Conservation (phyloP, 805 yeast species). For the Candida andamanensis region DNA sequence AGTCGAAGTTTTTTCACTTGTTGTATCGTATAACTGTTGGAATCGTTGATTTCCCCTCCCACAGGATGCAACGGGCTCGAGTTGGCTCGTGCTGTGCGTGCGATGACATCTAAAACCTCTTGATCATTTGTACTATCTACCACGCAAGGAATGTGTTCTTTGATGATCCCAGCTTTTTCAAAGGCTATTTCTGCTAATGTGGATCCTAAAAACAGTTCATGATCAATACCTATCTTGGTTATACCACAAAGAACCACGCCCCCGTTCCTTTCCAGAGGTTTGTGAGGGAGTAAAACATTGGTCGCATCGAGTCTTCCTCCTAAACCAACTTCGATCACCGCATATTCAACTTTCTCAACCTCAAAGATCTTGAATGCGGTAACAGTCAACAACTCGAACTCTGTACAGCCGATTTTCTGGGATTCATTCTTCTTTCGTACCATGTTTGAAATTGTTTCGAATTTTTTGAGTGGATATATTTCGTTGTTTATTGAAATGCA, state of each 20-base stretch:
- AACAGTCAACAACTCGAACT: slow-evolving; percentile 82
- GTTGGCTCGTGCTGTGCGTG: slow-evolving; percentile 25
- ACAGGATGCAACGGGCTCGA: slow-evolving; percentile 25
- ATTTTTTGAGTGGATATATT: slow-evolving; percentile 46
- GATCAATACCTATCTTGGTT: slow-evolving; percentile 84
- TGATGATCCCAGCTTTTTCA: slow-evolving; percentile 86
- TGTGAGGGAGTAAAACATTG: slow-evolving; percentile 48
- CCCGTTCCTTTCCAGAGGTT: too few relatives aligned
- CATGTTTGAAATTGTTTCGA: slow-evolving; percentile 36
- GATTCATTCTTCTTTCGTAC: slow-evolving; percentile 39
- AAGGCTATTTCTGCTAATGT: slow-evolving; percentile 60
- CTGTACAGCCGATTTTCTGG: slow-evolving; percentile 63
- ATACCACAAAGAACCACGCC: slow-evolving; percentile 65
- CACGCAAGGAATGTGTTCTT: slow-evolving; percentile 54
- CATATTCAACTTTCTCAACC: slow-evolving; percentile 55
- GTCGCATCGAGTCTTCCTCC: slow-evolving; percentile 93
- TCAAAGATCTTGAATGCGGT: slow-evolving; percentile 77
- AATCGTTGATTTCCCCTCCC: slow-evolving; percentile 10
- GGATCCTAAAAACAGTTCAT: slow-evolving; percentile 68
- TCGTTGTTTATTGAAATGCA: slow-evolving; percentile 62
- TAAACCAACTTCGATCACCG: slow-evolving; percentile 89
- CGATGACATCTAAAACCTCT: slow-evolving; percentile 46
- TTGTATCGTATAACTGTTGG: neutral
- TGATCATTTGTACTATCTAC: slow-evolving; percentile 63
- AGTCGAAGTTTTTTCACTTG: slow-evolving; percentile 6